phyloP scores from a whole-genome alignment of 495 filamentous ascomycete species.

The Cairneyella variabilis region DNA sequence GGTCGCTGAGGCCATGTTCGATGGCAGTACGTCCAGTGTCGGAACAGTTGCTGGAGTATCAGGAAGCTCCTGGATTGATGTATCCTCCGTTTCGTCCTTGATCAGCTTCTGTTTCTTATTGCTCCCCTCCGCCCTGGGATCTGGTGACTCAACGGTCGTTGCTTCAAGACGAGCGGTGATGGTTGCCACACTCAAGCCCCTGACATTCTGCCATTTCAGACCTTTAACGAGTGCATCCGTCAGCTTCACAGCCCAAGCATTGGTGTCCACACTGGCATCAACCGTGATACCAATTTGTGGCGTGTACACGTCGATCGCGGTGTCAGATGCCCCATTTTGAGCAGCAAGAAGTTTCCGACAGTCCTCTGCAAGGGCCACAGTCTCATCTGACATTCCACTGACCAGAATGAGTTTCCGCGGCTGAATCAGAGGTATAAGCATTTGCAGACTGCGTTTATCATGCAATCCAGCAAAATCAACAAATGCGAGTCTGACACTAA shows the following conservation, averaged over 20 bases:
- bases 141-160: conserved; percentile 23
- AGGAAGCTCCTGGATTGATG: conserved; percentile 13
- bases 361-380: conserved; percentile 68
- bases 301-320: conserved; percentile 67
- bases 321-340: conserved; percentile 31
- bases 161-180: conserved; percentile 63
- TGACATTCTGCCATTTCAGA: conserved; percentile 91
- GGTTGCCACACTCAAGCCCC: conserved; percentile 82
- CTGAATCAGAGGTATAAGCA: conserved; percentile 91
- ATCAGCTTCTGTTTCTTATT: conserved; percentile 68
- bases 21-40: conserved; percentile 72
- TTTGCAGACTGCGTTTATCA: conserved; percentile 86
- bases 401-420: conserved; percentile 90
- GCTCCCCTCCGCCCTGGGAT: conserved; percentile 37
- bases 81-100: conserved; percentile 36
- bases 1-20: conserved; percentile 70
- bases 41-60: conserved; percentile 36
- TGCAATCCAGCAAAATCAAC: conserved; percentile 92
- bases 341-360: conserved; percentile 67
- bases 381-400: conserved; percentile 75
- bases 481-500: conserved; percentile 74
- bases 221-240: conserved; percentile 75
- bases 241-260: conserved; percentile 92
- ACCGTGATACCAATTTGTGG: conserved; percentile 66
- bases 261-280: conserved; percentile 94